Evolutionary conservation across 2,329 filamentous ascomycete genomes (phyloP).

Genomic region (Botrytis elliptica): DNA sequence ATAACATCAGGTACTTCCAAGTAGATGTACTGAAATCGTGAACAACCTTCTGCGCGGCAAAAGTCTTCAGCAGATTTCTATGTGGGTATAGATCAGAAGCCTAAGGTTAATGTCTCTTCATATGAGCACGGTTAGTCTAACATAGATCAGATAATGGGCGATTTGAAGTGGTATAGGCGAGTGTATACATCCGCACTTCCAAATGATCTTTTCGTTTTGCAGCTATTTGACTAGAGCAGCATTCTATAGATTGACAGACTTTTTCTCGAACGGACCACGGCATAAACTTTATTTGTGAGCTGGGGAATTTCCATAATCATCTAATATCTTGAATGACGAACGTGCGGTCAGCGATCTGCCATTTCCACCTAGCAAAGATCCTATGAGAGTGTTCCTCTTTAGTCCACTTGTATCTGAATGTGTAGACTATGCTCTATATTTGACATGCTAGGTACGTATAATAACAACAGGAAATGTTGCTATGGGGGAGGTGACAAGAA

Average conservation of each 20-base stretch:
- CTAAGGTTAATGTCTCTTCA: background rate
- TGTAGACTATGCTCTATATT: background rate
- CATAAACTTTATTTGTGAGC: background rate
- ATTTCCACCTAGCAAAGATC: background rate
- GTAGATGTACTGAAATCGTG: background rate
- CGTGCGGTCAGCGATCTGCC: background rate
- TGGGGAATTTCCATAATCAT: background rate
- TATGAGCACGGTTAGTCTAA: background rate
- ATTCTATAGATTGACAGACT: background rate
- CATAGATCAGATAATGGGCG: background rate
- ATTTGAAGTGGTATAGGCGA: background rate
- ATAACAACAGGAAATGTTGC: background rate
- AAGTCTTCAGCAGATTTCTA: background rate
- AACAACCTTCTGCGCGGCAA: background rate
- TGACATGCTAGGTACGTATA: background rate
- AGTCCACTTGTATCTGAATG: background rate
- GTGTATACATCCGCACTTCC: background rate
- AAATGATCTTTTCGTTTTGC: background rate
- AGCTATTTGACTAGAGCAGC: background rate
- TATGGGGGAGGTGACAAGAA: background rate
- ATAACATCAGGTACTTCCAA: background rate
- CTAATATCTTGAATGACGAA: background rate
- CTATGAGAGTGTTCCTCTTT: background rate
- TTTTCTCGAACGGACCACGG: background rate
- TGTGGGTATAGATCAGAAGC: background rate